A percentile compares a stretch with the other conserved stretches of the same genome.
These are phyloP conservation scores for Pulveroboletus sp. DNA, from an alignment of 768 basidiomycete genomes.

Conservation along the genomic window DNA sequence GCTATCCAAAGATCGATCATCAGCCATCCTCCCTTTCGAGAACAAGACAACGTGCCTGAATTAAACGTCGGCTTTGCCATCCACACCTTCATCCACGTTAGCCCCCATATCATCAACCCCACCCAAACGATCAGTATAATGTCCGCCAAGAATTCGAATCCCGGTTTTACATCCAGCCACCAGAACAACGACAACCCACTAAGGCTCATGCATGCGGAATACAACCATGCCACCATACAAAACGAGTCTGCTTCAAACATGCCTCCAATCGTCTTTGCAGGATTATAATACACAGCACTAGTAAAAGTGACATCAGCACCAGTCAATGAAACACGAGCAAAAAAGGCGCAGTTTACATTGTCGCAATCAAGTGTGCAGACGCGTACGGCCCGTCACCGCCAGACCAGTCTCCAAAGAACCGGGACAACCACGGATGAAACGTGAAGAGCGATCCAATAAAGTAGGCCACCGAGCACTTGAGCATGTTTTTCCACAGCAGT, in stretches of 20 bases:
- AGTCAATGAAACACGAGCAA: neutral
- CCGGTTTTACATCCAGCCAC: constrained; percentile 69
- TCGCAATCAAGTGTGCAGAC: constrained; percentile 90
- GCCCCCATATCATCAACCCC: constrained; percentile 71
- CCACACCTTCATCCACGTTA: constrained; percentile 93
- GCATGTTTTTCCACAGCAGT: constrained; percentile 61
- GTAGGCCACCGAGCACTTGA: constrained; percentile 93
- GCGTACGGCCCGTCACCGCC: constrained; percentile 56
- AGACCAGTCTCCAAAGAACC: constrained; percentile 58
- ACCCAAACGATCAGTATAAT: constrained; percentile 77
- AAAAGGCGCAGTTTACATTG: constrained; percentile 59
- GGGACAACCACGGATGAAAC: constrained; percentile 73
- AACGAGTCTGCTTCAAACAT: constrained; percentile 91
- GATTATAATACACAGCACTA: constrained; percentile 87
- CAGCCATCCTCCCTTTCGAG: neutral
- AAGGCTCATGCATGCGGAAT: constrained; percentile 71
- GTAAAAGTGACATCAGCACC: constrained; percentile 8
- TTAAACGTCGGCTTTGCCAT: constrained; percentile 89
- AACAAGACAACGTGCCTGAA: constrained; percentile 52
- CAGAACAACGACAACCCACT: constrained; percentile 77
- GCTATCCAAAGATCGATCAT: constrained; percentile 39
- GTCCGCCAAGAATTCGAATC: constrained; percentile 75
- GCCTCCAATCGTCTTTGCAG: constrained; percentile 87
- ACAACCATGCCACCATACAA: constrained; percentile 67
- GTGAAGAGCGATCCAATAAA: constrained; percentile 91